Base-by-base conservation (phyloP, 176 grass and related monocot species). In the Carex pumila region DNA sequence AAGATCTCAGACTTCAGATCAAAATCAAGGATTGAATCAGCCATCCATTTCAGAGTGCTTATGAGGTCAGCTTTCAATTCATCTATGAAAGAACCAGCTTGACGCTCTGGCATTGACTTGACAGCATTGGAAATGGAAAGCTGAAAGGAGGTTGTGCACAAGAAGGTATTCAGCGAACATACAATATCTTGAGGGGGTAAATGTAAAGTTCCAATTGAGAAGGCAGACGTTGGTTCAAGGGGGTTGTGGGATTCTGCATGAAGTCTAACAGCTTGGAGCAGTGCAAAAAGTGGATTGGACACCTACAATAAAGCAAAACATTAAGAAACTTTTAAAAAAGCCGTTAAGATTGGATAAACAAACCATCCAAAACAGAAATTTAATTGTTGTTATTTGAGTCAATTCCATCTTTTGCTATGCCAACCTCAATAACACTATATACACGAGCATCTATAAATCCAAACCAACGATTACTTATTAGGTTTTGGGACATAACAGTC, bases 21-120 rank as follows among this genome's bases (percentile, higher is more conserved):
- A 49, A 90, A 84, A 87, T 86, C 67, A 70, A 80, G 25, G 66
- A 49, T 71, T 10, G 66, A 54, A 85, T 50, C 61, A 75, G 61
- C 67, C 47, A 90, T 95, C 96, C 93, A 99, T 85, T 92, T 91
- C 71, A 95, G 78, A 71, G 93, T 90, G 74, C 91, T 75, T 77
- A 63, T 58, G 80, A 95, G 70, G 79, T 99, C 96, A 34, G 63
- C 57, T 80, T 88, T 92, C 50, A 99, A 87, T 59, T 95, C 89
- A 61, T 95, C 91, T 72, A 99, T 85, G 41, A 90, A 99, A 25
- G 81, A 84, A 87, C 91, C 91, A 54, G 92, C 88, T 78, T 98
- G 92, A 12, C 93, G 84, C 89, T 95, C 91, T 62, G 91, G 96
- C 91, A 95, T 98, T 72, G 81, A 93, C 54, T 89, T 95, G 78